These are phyloP conservation scores for Aspergillus jensenii DNA, from an alignment of 2,329 filamentous ascomycete species.

Conservation along the genomic window DNA sequence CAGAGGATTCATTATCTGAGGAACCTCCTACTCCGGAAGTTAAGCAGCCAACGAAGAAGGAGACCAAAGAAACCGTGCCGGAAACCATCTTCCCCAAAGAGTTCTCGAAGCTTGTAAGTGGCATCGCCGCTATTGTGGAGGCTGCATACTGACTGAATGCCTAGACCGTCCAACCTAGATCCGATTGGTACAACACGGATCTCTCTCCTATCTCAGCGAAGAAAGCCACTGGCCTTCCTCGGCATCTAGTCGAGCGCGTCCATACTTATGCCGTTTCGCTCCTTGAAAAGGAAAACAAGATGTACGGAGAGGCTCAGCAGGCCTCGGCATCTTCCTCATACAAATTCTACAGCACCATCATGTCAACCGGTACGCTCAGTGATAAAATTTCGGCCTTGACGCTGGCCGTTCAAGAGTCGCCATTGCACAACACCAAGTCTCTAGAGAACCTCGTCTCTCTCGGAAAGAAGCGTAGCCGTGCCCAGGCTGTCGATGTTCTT, in stretches of 20 bases:
- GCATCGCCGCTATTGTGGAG: not conserved
- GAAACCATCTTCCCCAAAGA: constrained; percentile 34
- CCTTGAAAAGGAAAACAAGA: constrained; percentile 72
- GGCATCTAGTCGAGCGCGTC: constrained; percentile 56
- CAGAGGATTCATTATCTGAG: constrained; percentile 31
- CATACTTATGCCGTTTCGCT: constrained; percentile 69
- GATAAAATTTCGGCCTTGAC: constrained; percentile 97
- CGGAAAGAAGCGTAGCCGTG: constrained; percentile 90
- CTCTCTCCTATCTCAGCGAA: constrained; percentile 55
- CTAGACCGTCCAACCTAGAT: constrained; percentile 60
- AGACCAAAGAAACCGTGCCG: constrained; percentile 18
- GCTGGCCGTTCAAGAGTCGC: constrained; percentile 91
- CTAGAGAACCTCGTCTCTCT: constrained; percentile 80
- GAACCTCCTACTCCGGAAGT: constrained; percentile 21
- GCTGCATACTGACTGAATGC: constrained; percentile 14
- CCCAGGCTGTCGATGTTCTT: constrained; percentile 88
- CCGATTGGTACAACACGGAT: constrained; percentile 66
- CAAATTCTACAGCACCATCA: constrained; percentile 96
- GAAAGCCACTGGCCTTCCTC: constrained; percentile 48
- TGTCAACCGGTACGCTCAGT: constrained; percentile 91
- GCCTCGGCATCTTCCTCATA: constrained; percentile 80
- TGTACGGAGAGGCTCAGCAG: constrained; percentile 70
- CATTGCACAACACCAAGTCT: constrained; percentile 85
- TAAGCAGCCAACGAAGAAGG: constrained; percentile 26
- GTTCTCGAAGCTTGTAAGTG: constrained; percentile 36